These are phyloP conservation scores for Taiozyma onychis DNA, from an alignment of 1,139 yeast species.

Conservation along the genomic window DNA sequence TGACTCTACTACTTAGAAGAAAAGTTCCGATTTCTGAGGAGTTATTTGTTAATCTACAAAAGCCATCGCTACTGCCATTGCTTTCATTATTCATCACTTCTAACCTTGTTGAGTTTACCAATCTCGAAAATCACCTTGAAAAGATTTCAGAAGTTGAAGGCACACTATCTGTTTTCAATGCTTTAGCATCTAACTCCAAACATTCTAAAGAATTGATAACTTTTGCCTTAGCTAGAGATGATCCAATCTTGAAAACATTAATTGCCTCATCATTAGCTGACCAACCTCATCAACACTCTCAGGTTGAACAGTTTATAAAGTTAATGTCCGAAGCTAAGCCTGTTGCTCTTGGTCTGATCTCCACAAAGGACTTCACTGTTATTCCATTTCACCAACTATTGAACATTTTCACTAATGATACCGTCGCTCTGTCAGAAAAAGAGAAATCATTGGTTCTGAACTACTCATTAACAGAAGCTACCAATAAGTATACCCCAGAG, in stretches of 20 bases:
- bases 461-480: constrained; percentile 22
- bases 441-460: constrained; percentile 18
- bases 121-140: constrained; percentile 6
- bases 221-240: constrained; percentile 5
- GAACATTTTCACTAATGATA: constrained; percentile 12
- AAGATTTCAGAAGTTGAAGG: constrained; percentile 3
- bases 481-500: constrained; percentile 26
- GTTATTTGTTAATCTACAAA: constrained; percentile 1
- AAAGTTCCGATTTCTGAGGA: constrained; percentile 10
- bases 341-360: constrained; percentile 12
- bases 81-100: constrained; percentile 8
- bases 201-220: constrained; percentile 6
- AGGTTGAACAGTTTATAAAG: constrained; percentile 1
- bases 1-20: constrained; percentile 11
- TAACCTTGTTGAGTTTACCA: constrained; percentile 15
- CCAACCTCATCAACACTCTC: not conserved
- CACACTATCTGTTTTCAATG: constrained; percentile 4
- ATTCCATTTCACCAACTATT: constrained; percentile 14
- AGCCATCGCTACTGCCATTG: not conserved
- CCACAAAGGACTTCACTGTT: constrained; percentile 12
- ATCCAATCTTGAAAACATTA: constrained; percentile 10
- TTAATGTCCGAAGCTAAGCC: constrained; percentile 10
- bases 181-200: constrained; percentile 2
- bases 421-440: constrained; percentile 12
- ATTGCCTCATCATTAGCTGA: constrained; percentile 15